Evolutionary conservation across 257 asterid species (phyloP), one percentile per base, ranked within the genome.

Genomic region (Solanum acaule): DNA sequence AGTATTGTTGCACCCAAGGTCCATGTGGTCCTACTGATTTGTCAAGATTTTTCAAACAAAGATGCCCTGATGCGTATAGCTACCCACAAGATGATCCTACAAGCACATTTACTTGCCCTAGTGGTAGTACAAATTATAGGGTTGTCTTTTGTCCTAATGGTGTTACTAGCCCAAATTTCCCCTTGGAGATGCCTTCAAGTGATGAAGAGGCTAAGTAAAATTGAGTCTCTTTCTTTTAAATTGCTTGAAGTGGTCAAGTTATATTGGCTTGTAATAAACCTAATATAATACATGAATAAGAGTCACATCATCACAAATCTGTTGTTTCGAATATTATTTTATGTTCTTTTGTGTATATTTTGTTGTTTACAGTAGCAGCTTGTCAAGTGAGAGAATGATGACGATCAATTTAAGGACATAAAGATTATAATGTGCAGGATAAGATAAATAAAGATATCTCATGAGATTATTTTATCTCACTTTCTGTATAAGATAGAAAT

Each of bases 1-100:
- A 93, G 90, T 95, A 93, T 34, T 96, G 99, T 87, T 95, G 99
- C 92, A 94, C 91, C 73, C 84, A 90, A 1, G 94, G 97, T 14
- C 65, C 42, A 22, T 96, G 99, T 90, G 65, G 88, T n/a, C 96
- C 99, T 1, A 94, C 99, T 12, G 4, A 83, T 1, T 16, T 78
- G 7, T 95, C 98, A 0, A 87, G 86, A 89, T 95, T 94, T 27
- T 95, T 95, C 38, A 95, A 95, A 91, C 9, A n/a, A 8, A 92
- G 95, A 89, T 95, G 98, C 61, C 90, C 86, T 3, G 93, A 92
- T 63, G 95, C 93, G 2, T 95, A 93, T 73, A 92, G 95, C 10
- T 93, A 87, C 77, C 94, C 94, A 14, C 89, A 91, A 76, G 94
- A 93, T 90, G 95, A 94, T 11, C 92, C 94, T 29, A 92, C 94